Base-by-base conservation (phyloP, 768 basidiomycete species). In the Sporobolomyces pararoseus region DNA sequence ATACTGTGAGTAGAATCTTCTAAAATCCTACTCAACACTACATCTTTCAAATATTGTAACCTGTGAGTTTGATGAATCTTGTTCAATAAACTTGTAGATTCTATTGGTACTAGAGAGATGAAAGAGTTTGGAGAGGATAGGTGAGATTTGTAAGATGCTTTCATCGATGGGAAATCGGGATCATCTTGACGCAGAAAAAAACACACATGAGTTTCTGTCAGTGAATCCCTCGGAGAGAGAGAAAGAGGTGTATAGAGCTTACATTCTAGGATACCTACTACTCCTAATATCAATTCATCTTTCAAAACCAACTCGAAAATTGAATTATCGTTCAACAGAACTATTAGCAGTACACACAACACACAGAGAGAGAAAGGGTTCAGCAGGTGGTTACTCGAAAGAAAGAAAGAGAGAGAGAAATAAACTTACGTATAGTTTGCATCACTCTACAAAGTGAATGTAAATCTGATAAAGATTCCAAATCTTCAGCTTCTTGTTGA, bases 31-130 rank as follows among this genome's bases (percentile, higher is more conserved):
- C 93, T 91, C 57, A 99, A 89, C 49, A 99, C 91, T 67, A 99
- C 95, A 78, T 99, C 96, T 79, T 97, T 98, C 77, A 99, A 88
- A 80, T 92, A 98, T 77, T 92, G 91, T 10, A 99, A 84, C 25
- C 96, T 90, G 79, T 97, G 97, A 4, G 93, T 97, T 78, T 96
- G 92, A 80, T 97, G 95, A 32, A 98, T 89, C 81, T 97, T 97
- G 66, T 84, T 85, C 76, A 89, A 87, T 52, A 96, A 88, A 51
- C 79, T 74, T 25, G 83, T 80, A 75, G 95, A 91, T 50, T 85
- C 84, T 77, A 98, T 89, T 35, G 85, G 84, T 4, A 70, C 50
- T 52, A 60, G 63, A 4, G 51, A 37, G 76, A 90, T 89, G 80
- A 91, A 97, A 64, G 85, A 86, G n/a, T 89, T 84, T 14, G 86